These are phyloP conservation scores for Rhodotorula glutinis DNA, from an alignment of 1,284 basidiomycete species.

Conservation along the genomic window DNA sequence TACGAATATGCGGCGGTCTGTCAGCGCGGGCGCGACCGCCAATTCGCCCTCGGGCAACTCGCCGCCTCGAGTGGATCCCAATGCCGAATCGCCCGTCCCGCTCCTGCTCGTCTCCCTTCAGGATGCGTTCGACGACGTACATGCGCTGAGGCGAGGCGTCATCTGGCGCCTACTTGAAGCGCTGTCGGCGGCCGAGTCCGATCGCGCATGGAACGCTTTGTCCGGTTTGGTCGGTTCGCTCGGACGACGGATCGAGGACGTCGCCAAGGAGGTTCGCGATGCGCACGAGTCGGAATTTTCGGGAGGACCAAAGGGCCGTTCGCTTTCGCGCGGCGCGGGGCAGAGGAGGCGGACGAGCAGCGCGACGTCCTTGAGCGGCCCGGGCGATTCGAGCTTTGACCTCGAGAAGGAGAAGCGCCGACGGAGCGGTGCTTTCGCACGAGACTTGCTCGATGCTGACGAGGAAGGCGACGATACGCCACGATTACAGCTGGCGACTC, in stretches of 20 bases:
- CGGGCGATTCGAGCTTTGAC: too few relatives aligned
- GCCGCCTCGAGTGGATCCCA: too few relatives aligned
- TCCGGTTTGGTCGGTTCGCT: background rate
- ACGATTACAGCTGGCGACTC: too few relatives aligned
- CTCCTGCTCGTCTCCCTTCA: conserved; percentile 14
- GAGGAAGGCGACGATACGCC: background rate
- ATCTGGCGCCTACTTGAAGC: conserved; percentile 22
- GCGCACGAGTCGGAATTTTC: conserved; percentile 12
- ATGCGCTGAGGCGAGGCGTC: conserved; percentile 11
- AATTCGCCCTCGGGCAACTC: too few relatives aligned
- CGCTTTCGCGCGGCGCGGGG: too few relatives aligned
- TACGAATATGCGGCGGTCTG: background rate
- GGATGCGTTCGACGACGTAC: conserved; percentile 8
- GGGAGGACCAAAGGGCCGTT: background rate
- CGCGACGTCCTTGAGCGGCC: too few relatives aligned
- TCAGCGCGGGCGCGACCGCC: background rate
- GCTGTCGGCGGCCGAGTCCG: background rate
- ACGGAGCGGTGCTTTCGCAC: background rate
- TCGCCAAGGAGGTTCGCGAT: background rate
- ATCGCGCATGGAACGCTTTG: conserved; percentile 1
- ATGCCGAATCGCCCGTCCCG: background rate
- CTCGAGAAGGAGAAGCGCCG: conserved; percentile 2
- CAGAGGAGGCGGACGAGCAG: too few relatives aligned
- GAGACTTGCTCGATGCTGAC: background rate
- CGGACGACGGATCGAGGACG: background rate